Evolutionary conservation across 169 alveolate species (phyloP), one percentile per base, ranked within the genome.

Genomic region (Cryptosporidium meleagridis): DNA sequence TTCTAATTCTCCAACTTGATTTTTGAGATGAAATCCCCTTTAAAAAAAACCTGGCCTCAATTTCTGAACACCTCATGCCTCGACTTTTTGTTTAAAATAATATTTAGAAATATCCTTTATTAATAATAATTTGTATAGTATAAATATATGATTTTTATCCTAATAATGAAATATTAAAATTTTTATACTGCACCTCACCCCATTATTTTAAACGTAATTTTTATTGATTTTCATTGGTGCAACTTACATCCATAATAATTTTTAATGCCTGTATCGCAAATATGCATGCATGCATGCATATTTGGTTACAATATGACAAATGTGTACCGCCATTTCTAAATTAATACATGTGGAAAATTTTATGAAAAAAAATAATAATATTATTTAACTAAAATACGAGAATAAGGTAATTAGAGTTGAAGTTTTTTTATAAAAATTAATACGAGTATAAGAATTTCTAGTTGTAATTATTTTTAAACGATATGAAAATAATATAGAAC

Each of bases 261-360:
- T 9, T 18, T 23, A 37, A 55, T 55, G 35, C 37, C 1, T 23
- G 16, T n/a, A 55, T 55, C 23, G 67, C 67, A 55, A 55, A 55
- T 21, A 55, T 55, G 67, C 67, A 55, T 55, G 35, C 67, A 55
- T 55, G 67, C 67, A 55, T n/a, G n/a, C n/a, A n/a, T n/a, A 55
- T 55, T 55, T 9, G 1, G 26, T 55, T 55, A n/a, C 18, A 26
- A 55, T 6, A 55, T 23, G 67, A 48, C 55, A 5, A 48, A 21
- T 21, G 21, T 8, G 9, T 26, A 29, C 35, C 67, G 29, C 37
- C 35, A 23, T 21, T 55, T 55, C 4, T 3, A 3, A 29, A 26
- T 21, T 55, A 21, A 0, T 55, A 10, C 5, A 26, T n/a, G 23
- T 26, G 35, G 35, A 21, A 41, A 41, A 41, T 41, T 41, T 0